A percentile compares a stretch with the other conserved stretches of the same genome.
phyloP scores from a whole-genome alignment of 2,329 filamentous ascomycete species.

The Cephalotrichum gorgonifer region DNA sequence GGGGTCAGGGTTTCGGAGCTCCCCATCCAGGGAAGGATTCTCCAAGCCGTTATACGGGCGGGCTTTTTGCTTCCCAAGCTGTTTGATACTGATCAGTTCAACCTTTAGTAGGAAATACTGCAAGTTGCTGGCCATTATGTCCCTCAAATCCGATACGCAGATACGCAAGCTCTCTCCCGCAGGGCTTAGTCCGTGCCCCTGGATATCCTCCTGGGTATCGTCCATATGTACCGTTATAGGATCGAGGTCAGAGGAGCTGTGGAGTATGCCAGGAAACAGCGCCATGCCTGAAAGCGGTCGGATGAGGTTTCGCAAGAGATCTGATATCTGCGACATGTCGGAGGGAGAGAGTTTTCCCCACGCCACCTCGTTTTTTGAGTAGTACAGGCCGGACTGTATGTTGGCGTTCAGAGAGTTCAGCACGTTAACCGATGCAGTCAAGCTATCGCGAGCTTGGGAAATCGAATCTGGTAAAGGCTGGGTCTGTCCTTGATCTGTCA shows the following conservation, averaged over 20 bases:
- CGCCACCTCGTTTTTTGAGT: slow-evolving; percentile 2
- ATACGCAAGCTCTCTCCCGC: not conserved
- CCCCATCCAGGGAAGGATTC: not conserved
- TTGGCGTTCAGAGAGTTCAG: slow-evolving; percentile 1
- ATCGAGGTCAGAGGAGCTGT: too few species aligned
- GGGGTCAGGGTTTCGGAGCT: not conserved
- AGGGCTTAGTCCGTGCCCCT: not conserved
- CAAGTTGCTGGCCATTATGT: not conserved
- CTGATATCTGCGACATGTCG: slow-evolving; percentile 1
- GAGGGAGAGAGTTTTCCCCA: slow-evolving; percentile 1
- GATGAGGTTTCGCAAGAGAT: slow-evolving; percentile 1
- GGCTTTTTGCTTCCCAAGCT: not conserved
- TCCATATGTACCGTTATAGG: too few species aligned
- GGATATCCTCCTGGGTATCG: not conserved
- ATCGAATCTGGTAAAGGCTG: too few species aligned
- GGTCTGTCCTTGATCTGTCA: too few species aligned
- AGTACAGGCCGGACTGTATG: slow-evolving; percentile 1
- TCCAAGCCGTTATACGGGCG: not conserved
- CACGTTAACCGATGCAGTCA: not conserved
- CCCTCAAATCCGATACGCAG: not conserved
- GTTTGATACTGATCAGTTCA: not conserved
- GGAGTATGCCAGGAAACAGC: not conserved
- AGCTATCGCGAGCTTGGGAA: not conserved
- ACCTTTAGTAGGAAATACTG: not conserved
- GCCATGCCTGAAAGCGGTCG: not conserved